Evolutionary conservation across 2,329 filamentous ascomycete species (phyloP), one percentile per base, ranked within the genome.

Genomic region (Aspergillus niger): DNA sequence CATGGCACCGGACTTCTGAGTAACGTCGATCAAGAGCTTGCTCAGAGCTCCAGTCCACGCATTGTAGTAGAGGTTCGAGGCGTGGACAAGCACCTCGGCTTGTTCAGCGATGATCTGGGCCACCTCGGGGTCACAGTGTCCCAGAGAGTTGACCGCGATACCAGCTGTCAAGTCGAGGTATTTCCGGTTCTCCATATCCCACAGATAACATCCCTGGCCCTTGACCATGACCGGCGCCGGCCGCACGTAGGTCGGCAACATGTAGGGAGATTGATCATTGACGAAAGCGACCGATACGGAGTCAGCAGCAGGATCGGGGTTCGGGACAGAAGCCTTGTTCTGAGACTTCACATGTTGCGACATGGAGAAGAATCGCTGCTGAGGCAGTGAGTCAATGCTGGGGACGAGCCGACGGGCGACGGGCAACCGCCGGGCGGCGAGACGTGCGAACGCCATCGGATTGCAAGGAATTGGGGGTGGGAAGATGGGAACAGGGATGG

Each of bases 11-110:
- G 90, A 88, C 69, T 89, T 86, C 57, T 85, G 78, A 0, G 95
- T 99, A 77, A 89, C 89, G 69, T 94, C 85, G 36, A 99, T 86
- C 24, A 99, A 84, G 24, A 92, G 82, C 76, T 95, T 89, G 64
- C 92, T 97, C 55, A 99, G 86, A 2, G 89, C 87, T 32, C 94
- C 94, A 1, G 91, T 97, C 91, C 95, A 97, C 2, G 90, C 89
- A 79, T 98, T 99, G 79, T 97, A 91, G 84, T 98, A 99, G 20
- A 99, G 86, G 77, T 99, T 99, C 10, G 92, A 97, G 50, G 91
- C 90, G 77, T 99, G 95, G 59, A 97, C 85, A 53, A 99, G 85
- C 7, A 88, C 92, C 71, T 89, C 82, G 30, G 89, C 83, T 86
- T 96, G 92, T 67, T 96, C 85, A 10, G 88, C 84, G 63, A 98